A percentile compares a stretch with the other conserved stretches of the same genome.
Conservation (phyloP, 225 moss, liverwort and hornwort genomes). For the Marchantia paleacea region DNA sequence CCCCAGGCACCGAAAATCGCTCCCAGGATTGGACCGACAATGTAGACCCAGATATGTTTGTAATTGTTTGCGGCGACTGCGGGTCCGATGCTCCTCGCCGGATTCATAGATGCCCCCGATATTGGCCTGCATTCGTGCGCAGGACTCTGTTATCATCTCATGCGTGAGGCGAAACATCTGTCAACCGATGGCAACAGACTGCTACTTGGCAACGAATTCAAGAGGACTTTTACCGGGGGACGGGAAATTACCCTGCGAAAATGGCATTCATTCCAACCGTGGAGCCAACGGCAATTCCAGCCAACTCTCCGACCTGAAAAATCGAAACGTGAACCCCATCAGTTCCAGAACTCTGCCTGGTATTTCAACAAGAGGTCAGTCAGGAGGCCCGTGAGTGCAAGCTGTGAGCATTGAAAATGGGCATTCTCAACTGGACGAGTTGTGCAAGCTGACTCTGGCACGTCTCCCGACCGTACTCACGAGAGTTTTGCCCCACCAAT, state of each 20-base stretch:
- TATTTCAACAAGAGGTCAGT: too few relatives aligned
- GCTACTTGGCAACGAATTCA: too few relatives aligned
- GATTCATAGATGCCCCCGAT: constrained; percentile 90
- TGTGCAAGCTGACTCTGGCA: neutral
- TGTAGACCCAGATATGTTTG: constrained; percentile 62
- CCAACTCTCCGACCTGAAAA: constrained; percentile 72
- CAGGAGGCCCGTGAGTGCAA: neutral
- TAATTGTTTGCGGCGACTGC: constrained; percentile 56
- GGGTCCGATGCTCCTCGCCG: constrained; percentile 75
- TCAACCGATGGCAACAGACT: too few relatives aligned
- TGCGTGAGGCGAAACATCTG: too few relatives aligned
- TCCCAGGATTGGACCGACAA: constrained; percentile 57
- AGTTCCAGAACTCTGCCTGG: neutral
- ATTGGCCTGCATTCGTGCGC: constrained; percentile 53
- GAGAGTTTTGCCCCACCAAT: neutral
- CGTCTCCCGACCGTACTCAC: neutral
- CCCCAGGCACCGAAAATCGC: constrained; percentile 59
- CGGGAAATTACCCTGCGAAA: constrained; percentile 62
- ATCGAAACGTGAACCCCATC: neutral
- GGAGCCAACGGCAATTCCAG: constrained; percentile 75
- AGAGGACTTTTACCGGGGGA: neutral
- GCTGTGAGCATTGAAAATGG: neutral
- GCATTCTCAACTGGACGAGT: neutral
- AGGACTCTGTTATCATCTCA: too few relatives aligned
- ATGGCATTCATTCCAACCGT: constrained; percentile 66